Evolutionary conservation across 2,329 filamentous ascomycete species (phyloP), one percentile per base, ranked within the genome.

Genomic region (Zymoseptoria brevis): DNA sequence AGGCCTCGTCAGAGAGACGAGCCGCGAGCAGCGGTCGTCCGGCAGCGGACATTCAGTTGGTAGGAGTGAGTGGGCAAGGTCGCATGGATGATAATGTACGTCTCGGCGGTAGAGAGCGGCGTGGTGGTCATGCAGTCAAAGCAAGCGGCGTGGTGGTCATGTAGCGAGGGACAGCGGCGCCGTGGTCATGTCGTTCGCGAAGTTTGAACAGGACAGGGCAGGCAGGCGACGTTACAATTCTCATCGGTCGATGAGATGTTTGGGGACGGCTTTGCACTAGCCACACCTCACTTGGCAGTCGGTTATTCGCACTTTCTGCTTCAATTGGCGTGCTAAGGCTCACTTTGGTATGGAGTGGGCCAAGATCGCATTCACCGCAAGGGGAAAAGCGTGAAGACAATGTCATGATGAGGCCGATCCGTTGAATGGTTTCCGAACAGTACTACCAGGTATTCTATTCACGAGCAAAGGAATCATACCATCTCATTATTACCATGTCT

Each of bases 1-100:
- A 60, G n/a, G 57, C 54, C 21, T 66, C 64, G 49, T 60, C 64
- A 9, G 61, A 60, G 9, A 60, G 57, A 52, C 63, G 61, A 35
- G 64, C 63, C 57, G 64, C 64, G 50, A 66, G 59, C 60, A 66
- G 55, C 54, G 64, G 64, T 41, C 63, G 59, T 62, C 59, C 59
- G 48, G 59, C 29, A 50, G 50, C 54, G 59, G 64, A 65, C 64
- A 66, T 66, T 63, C 64, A 63, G 57, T 53, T 26, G 52, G 54
- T 50, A 9, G 22, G n/a, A 8, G 51, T 21, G 22, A 22, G 19
- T 30, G 49, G 26, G 57, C 54, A 11, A 48, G 49, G 48, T 45
- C 35, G 13, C 35, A 45, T 45, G 35, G 35, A 11, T 45, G 16
- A 45, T 45, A 16, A 41, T 41, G 35, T 45, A 29, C 35, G 35